These are phyloP conservation scores for Penicillium freii DNA, from an alignment of 2,329 filamentous ascomycete genomes.

Conservation along the genomic window DNA sequence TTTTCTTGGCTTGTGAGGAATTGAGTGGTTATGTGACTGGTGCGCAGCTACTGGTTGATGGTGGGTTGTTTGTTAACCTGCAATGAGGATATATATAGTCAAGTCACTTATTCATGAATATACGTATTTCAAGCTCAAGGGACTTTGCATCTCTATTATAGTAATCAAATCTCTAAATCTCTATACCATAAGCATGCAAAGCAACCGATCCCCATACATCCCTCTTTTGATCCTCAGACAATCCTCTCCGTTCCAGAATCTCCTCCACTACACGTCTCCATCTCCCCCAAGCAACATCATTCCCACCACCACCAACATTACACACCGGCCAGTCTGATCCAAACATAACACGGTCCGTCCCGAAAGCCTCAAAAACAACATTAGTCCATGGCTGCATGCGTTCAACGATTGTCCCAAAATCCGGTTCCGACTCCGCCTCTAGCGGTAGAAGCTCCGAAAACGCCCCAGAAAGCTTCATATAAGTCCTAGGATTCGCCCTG, in stretches of 20 bases:
- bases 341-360: conserved; percentile 74
- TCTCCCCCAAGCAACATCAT: conserved; percentile 65
- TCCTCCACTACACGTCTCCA: conserved; percentile 72
- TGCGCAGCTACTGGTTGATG: conserved; percentile 80
- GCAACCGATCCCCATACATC: conserved; percentile 73
- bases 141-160: not conserved
- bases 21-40: conserved; percentile 80
- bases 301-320: conserved; percentile 61
- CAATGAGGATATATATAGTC: conserved; percentile 52
- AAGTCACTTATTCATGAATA: not conserved
- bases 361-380: conserved; percentile 70
- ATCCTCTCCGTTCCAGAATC: conserved; percentile 53
- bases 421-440: conserved; percentile 13
- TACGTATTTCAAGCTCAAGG: not conserved
- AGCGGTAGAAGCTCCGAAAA: conserved; percentile 72
- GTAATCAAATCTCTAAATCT: conserved; percentile 12
- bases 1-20: conserved; percentile 77
- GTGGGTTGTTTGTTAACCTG: conserved; percentile 84
- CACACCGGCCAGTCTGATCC: conserved; percentile 94
- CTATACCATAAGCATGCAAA: conserved; percentile 61
- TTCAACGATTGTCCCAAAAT: conserved; percentile 47
- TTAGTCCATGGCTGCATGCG: conserved; percentile 69
- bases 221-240: conserved; percentile 61
- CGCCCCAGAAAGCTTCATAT: conserved; percentile 86
- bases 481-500: conserved; percentile 60